phyloP scores from a whole-genome alignment of 2,329 filamentous ascomycete genomes.

The Juglanconis sp. region DNA sequence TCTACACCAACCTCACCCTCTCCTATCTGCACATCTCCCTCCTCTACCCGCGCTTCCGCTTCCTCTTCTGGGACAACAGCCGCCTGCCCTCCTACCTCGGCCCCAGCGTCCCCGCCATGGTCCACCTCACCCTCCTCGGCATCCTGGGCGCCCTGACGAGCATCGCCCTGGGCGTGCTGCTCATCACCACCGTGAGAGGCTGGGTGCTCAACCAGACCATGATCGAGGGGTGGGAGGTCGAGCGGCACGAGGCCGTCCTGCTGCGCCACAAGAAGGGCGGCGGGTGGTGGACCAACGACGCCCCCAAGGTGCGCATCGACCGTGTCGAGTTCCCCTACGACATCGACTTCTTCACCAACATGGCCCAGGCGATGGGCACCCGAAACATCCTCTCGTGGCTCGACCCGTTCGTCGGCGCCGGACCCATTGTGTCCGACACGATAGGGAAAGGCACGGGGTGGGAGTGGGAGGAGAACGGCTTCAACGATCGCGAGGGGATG shows the following conservation, averaged over 20 bases:
- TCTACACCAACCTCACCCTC: conserved; percentile 65
- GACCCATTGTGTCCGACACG: conserved; percentile 34
- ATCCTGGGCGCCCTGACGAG: conserved; percentile 57
- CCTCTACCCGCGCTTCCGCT: conserved; percentile 54
- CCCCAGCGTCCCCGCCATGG: conserved; percentile 57
- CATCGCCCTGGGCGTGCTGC: conserved; percentile 62
- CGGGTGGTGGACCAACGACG: conserved; percentile 34
- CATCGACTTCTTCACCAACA: conserved; percentile 69
- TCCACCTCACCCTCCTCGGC: conserved; percentile 57
- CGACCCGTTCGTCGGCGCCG: conserved; percentile 59
- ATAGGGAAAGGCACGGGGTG: conserved; percentile 44
- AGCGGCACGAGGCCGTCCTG: conserved; percentile 58
- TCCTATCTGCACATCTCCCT: conserved; percentile 57
- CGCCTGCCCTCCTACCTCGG: conserved; percentile 72
- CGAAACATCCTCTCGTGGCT: conserved; percentile 65
- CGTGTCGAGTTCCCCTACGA: conserved; percentile 81
- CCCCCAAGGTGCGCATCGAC: conserved; percentile 42
- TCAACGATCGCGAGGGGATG: conserved; percentile 60
- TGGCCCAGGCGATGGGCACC: conserved; percentile 73
- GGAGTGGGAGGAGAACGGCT: conserved; percentile 72
- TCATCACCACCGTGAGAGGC: conserved; percentile 58
- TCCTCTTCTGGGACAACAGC: conserved; percentile 60
- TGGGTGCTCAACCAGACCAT: conserved; percentile 71
- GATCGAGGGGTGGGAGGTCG: conserved; percentile 76
- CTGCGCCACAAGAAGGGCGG: conserved; percentile 39